phyloP scores from a whole-genome alignment of 116 monocot genomes.

The Thalassia testudinum region DNA sequence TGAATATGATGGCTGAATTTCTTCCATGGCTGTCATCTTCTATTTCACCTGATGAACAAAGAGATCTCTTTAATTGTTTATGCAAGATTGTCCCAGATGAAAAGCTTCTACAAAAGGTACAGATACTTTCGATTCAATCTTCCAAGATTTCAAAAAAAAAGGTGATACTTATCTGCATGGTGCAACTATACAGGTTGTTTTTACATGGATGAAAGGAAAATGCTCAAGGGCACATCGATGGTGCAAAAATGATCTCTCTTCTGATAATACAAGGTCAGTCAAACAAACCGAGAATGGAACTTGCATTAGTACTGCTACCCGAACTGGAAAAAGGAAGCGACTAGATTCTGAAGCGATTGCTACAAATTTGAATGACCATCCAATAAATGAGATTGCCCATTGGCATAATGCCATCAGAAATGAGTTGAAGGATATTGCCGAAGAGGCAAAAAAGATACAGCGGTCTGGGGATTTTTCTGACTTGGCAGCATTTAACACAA shows the following conservation, averaged over 20 bases:
- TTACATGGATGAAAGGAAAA: slow-evolving; percentile 89
- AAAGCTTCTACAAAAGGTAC: slow-evolving; percentile 85
- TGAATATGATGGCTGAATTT: slow-evolving; percentile 86
- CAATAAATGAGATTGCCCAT: slow-evolving; percentile 86
- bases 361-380: slow-evolving; percentile 21
- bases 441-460: slow-evolving; percentile 83
- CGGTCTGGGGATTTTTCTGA: slow-evolving; percentile 65
- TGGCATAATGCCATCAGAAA: slow-evolving; percentile 95
- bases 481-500: slow-evolving; percentile 66
- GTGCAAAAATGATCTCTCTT: slow-evolving; percentile 3
- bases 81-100: slow-evolving; percentile 83
- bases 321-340: slow-evolving; percentile 46
- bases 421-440: slow-evolving; percentile 71
- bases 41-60: slow-evolving; percentile 65
- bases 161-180: background rate
- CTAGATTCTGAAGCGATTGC: slow-evolving; percentile 15
- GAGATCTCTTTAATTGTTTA: slow-evolving; percentile 66
- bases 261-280: background rate
- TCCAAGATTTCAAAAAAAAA: too few species aligned
- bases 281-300: slow-evolving; percentile 10
- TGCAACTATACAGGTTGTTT: slow-evolving; percentile 47
- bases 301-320: slow-evolving; percentile 20
- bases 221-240: background rate
- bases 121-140: too few species aligned
- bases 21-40: slow-evolving; percentile 92